Percentiles rank a stretch among this genome's conserved stretches.
Evolutionary conservation across 345 rosid species (phyloP).

Genomic region (Gossypium mustelinum): DNA sequence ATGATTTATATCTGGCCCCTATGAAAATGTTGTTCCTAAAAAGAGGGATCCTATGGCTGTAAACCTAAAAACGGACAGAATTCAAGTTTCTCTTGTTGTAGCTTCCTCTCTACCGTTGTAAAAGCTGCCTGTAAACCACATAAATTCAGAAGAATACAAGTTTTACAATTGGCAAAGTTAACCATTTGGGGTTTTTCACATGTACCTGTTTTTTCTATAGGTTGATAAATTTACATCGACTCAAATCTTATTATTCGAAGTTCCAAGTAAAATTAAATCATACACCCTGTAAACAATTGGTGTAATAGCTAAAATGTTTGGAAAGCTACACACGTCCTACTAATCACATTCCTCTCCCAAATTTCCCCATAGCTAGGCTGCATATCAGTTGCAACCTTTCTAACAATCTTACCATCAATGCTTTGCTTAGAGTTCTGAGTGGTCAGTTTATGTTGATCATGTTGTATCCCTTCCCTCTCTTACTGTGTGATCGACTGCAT

Average conservation of each 20-base stretch:
- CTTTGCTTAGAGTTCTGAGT: neutral
- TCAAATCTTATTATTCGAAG: no score
- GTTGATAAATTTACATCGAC: neutral
- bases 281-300: no score
- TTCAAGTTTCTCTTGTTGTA: neutral
- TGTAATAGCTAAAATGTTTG: no score
- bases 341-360: no score
- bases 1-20: neutral
- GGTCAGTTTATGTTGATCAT: neutral
- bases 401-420: neutral
- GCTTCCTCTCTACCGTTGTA: neutral
- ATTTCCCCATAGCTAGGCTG: neutral
- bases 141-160: neutral
- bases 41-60: neutral
- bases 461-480: no score
- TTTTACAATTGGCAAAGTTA: neutral
- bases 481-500: neutral
- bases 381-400: neutral
- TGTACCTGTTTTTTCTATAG: neutral
- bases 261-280: no score
- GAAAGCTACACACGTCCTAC: no score
- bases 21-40: neutral
- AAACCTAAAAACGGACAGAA: neutral
- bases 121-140: neutral
- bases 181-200: neutral